Base-by-base conservation (phyloP, 257 asterid genomes). In the Haberlea rhodopensis region DNA sequence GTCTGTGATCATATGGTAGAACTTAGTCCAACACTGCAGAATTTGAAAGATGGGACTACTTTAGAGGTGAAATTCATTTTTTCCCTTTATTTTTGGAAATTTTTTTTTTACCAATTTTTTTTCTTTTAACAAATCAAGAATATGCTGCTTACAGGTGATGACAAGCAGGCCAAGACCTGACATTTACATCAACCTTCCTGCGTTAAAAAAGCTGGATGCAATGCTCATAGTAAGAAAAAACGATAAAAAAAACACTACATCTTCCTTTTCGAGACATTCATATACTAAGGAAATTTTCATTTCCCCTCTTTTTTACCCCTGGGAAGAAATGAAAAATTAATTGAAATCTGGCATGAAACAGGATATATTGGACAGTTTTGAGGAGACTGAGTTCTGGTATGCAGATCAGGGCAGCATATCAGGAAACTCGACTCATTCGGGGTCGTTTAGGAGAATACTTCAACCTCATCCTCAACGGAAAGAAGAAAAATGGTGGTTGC, bases 401-500 rank as follows among this genome's bases (percentile, higher is more conserved):
- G 97, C 84, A 8, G 95, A 90, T 57, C 71, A 85, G 55, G 96
- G 97, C 13, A 87, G 92, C 72, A 78, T 80, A 65, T 81, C 94
- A 0, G 83, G 74, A 6, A 85, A 78, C 54, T 79, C 90, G 24
- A 76, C 80, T 0, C 82, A 77, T 18, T 80, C 86, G 1, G 96
- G 94, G 18, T 89, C 96, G 9, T 89, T 87, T 31, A 72, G 96
- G 75, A 82, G 76, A 74, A 60, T 84, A n/a, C 63, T 74, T 40
- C 88, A 76, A 74, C 87, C 89, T 7, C 86, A 75, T 71, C 81
- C 88, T 29, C 92, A 78, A 53, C 73, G 89, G 4, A 80, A 79
- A 15, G 95, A 84, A 57, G 96, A 90, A 27, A 90, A 94, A 57
- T 87, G 96, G 97, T 88, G 99, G 99, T 60, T 86, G 51, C 99